These are phyloP conservation scores for Sporisorium graminicola DNA, from an alignment of 1,284 basidiomycete species.

Conservation along the genomic window DNA sequence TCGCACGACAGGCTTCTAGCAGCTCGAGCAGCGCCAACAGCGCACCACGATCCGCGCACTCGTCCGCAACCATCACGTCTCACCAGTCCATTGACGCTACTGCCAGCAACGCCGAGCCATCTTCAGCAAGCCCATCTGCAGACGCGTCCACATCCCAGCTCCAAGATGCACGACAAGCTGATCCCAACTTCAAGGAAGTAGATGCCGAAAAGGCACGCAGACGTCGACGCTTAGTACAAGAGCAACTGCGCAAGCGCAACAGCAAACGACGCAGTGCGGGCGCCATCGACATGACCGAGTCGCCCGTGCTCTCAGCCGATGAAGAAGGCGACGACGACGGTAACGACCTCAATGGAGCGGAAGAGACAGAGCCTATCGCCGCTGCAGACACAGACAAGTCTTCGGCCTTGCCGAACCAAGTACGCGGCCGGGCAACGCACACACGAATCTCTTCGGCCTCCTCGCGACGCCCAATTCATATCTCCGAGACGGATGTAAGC, in stretches of 20 bases:
- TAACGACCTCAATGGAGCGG: background rate
- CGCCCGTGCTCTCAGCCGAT: slow-evolving; percentile 7
- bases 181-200: slow-evolving; percentile 3
- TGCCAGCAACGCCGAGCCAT: background rate
- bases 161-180: background rate
- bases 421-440: background rate
- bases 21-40: slow-evolving; percentile 2
- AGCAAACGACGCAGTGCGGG: slow-evolving; percentile 31
- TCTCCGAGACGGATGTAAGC: slow-evolving; percentile 7
- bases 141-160: slow-evolving; percentile 3
- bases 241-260: slow-evolving; percentile 44
- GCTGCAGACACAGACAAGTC: background rate
- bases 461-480: slow-evolving; percentile 5
- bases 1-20: slow-evolving; percentile 5
- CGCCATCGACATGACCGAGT: slow-evolving; percentile 9
- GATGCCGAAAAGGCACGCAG: slow-evolving; percentile 26
- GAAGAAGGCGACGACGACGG: background rate
- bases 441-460: slow-evolving; percentile 2
- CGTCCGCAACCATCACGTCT: slow-evolving; percentile 11
- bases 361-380: background rate
- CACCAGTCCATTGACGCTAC: slow-evolving; percentile 1
- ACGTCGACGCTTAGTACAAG: slow-evolving; percentile 36
- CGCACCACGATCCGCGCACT: background rate
- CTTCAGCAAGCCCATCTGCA: slow-evolving; percentile 15
- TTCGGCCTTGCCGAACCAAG: slow-evolving; percentile 1